Conservation (phyloP, 129 eudicot genomes). For the Chrysanthemum seticuspe region DNA sequence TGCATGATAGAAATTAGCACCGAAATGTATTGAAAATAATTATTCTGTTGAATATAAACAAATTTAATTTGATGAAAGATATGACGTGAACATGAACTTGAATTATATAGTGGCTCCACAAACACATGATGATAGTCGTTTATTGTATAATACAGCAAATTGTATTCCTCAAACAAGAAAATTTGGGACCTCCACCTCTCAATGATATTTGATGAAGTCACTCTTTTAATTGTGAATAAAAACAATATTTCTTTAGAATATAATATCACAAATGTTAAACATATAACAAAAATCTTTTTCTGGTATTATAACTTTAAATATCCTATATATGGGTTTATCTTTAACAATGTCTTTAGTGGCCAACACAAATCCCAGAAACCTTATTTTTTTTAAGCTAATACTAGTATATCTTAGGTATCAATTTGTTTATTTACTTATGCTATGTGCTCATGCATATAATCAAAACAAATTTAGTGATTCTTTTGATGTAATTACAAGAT, state of each 20-base stretch:
- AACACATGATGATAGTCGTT: conserved; percentile 30
- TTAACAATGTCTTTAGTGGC: conserved; percentile 33
- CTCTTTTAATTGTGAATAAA: conserved; percentile 17
- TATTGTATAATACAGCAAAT: conserved; percentile 38
- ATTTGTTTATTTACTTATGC: conserved; percentile 15
- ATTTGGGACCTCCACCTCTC: conserved; percentile 33
- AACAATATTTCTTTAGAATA: conserved; percentile 14
- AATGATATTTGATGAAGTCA: conserved; percentile 24
- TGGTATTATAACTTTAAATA: conserved; percentile 8
- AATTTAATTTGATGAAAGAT: conserved; percentile 9
- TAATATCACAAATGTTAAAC: conserved; percentile 11
- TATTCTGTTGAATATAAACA: conserved; percentile 11
- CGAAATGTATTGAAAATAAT: neutral
- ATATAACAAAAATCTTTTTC: neutral
- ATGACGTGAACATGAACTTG: neutral
- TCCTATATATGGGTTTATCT: conserved; percentile 33
- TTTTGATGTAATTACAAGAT: conserved; percentile 8
- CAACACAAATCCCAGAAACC: conserved; percentile 36
- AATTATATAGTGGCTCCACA: conserved; percentile 36
- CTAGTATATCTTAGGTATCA: neutral
- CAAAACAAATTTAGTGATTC: conserved; percentile 19
- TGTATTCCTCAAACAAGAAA: conserved; percentile 36
- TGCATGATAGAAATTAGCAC: neutral
- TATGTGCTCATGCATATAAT: conserved; percentile 6
- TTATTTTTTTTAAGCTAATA: neutral